Evolutionary conservation across 441 rosid genomes (phyloP).

Genomic region (Syzygium syzygioides): DNA sequence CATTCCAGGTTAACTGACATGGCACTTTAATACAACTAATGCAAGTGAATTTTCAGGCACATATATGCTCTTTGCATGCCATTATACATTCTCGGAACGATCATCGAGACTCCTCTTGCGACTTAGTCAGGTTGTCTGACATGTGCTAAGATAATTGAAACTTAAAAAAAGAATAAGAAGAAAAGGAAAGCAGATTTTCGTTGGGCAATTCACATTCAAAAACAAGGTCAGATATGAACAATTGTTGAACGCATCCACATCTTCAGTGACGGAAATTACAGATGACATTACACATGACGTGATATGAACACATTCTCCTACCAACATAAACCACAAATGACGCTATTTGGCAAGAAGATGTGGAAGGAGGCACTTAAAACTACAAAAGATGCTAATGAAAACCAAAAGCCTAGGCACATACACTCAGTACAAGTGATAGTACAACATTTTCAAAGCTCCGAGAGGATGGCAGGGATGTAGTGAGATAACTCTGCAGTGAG

Average conservation of each 20-base stretch:
- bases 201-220: background rate
- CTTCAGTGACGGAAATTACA: background rate
- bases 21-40: background rate
- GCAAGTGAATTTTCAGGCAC: background rate
- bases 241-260: background rate
- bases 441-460: constrained; percentile 61
- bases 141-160: background rate
- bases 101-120: background rate
- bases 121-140: background rate
- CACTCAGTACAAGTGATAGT: constrained; percentile 1
- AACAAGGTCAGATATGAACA: background rate
- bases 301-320: background rate
- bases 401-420: background rate
- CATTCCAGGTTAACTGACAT: background rate
- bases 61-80: background rate
- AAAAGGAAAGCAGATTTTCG: background rate
- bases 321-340: background rate
- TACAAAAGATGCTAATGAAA: background rate
- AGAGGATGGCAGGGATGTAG: constrained; percentile 97
- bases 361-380: background rate
- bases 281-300: background rate
- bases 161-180: background rate
- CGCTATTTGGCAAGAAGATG: background rate
- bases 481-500: constrained; percentile 98
- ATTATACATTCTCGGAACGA: background rate